Evolutionary conservation across 108 stramenopile species (phyloP), one percentile per base, ranked within the genome.

Genomic region (Skeletonema costatum): DNA sequence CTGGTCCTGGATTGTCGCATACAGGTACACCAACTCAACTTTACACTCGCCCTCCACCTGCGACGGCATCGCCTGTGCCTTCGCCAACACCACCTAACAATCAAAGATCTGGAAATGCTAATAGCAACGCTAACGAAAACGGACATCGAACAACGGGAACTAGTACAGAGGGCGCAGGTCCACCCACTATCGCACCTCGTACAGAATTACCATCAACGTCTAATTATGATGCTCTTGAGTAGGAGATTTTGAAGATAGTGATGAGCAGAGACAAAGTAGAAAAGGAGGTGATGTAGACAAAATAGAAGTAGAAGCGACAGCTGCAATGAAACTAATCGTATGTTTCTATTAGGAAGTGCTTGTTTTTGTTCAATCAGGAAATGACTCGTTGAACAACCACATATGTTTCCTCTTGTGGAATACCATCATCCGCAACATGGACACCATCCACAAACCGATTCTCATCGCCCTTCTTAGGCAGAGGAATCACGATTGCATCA

Each of bases 381-480:
- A 13, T n/a, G 33, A 75, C 74, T 60, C 46, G 66, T 75, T 65
- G 64, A 42, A 82, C 59, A 19, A 82, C 60, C 21, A 92, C 70
- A 73, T 95, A 95, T 19, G 85, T 92, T 81, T 95, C 94, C 75
- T 93, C 88, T 17, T 63, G 56, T 14, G 94, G 89, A 68, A 79
- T 86, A 62, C 74, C 72, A 64, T 92, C 89, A 5, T 90, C 87
- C 5, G 91, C 95, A 46, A 85, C 86, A 73, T 93, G 92, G 41
- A 65, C 68, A 31, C 95, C 95, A 78, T 96, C 95, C 53, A 92
- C 73, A 72, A 93, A 93, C 36, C 95, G 86, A 74, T 88, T 85
- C 62, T 88, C 90, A 70, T 96, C 95, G n/a, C 95, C 95, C 61
- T 72, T 86, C 70, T 92, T 93, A 3, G 91, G 79, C 38, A 90